Evolutionary conservation across 2,329 filamentous ascomycete genomes (phyloP).

Genomic region (Ustilaginoidea virens): DNA sequence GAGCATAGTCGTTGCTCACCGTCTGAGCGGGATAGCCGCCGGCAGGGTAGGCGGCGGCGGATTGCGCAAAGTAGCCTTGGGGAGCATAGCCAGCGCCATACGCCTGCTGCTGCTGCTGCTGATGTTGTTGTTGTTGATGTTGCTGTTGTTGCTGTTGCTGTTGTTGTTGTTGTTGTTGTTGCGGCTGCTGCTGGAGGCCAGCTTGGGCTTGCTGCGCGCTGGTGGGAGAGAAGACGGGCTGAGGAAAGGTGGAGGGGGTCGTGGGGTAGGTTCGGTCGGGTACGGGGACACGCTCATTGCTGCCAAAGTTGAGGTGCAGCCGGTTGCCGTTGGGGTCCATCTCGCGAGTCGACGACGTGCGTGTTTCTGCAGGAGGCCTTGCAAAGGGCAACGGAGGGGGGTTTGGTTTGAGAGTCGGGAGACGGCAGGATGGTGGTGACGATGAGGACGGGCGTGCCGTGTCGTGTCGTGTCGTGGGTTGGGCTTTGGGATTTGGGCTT

Average conservation of each 20-base stretch:
- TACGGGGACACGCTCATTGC: slow-evolving; percentile 45
- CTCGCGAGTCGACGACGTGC: too few relatives aligned
- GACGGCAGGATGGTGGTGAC: too few relatives aligned
- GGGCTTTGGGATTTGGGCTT: too few relatives aligned
- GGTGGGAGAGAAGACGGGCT: slow-evolving; percentile 51
- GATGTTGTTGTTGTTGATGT: slow-evolving; percentile 22
- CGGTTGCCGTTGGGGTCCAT: slow-evolving; percentile 45
- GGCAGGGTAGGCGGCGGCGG: slow-evolving; percentile 38
- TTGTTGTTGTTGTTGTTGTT: slow-evolving; percentile 21
- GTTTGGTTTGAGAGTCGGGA: neutral
- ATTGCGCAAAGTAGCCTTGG: slow-evolving; percentile 46
- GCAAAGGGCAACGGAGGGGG: neutral
- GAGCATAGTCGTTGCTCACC: slow-evolving; percentile 31
- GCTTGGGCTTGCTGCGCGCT: slow-evolving; percentile 22
- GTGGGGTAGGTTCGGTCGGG: slow-evolving; percentile 64
- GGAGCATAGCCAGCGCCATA: slow-evolving; percentile 31
- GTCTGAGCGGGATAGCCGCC: slow-evolving; percentile 24
- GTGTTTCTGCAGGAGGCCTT: too few relatives aligned
- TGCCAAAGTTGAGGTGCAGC: slow-evolving; percentile 51
- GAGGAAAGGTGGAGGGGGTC: slow-evolving; percentile 90
- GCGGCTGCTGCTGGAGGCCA: slow-evolving; percentile 12
- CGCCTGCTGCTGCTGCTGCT: slow-evolving; percentile 26
- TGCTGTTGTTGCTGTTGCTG: slow-evolving; percentile 26
- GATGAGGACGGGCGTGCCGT: too few relatives aligned
- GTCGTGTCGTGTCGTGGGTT: too few relatives aligned